Conservation (phyloP, 1,139 yeast genomes). For the Pichia sp. region DNA sequence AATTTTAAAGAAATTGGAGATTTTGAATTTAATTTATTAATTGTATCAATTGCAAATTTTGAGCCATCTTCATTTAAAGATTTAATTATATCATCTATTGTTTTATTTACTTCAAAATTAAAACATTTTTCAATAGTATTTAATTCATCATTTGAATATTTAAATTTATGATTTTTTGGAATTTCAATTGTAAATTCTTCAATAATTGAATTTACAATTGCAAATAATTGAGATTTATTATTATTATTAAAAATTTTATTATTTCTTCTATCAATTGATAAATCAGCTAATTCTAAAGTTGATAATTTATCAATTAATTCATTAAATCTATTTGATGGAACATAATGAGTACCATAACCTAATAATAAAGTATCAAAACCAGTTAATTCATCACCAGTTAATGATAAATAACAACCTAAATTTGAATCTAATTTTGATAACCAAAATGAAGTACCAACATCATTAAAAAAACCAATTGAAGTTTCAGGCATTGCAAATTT, state of each 20-base stretch:
- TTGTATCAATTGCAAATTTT: slow-evolving; percentile 60
- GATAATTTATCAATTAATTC: slow-evolving; percentile 61
- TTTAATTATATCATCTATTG: slow-evolving; percentile 57
- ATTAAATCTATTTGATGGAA: slow-evolving; percentile 57
- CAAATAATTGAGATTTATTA: slow-evolving; percentile 37
- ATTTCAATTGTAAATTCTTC: slow-evolving; percentile 71
- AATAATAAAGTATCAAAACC: slow-evolving; percentile 77
- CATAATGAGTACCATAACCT: slow-evolving; percentile 89
- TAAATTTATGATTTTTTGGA: slow-evolving; percentile 60
- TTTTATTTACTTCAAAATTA: slow-evolving; percentile 35
- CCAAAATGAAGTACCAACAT: slow-evolving; percentile 90
- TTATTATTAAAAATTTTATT: slow-evolving; percentile 15
- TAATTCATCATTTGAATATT: slow-evolving; percentile 51
- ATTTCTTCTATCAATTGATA: slow-evolving; percentile 17
- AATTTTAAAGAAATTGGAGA: slow-evolving; percentile 79
- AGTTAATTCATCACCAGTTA: slow-evolving; percentile 72
- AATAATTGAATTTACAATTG: slow-evolving; percentile 62
- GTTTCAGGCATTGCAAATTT: slow-evolving; percentile 97
- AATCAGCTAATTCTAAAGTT: slow-evolving; percentile 39
- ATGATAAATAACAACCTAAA: slow-evolving; percentile 77
- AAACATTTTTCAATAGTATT: slow-evolving; percentile 66
- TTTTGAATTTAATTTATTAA: slow-evolving; percentile 49
- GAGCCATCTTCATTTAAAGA: slow-evolving; percentile 52
- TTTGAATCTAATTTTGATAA: slow-evolving; percentile 77
- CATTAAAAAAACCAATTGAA: slow-evolving; percentile 95